Conservation (phyloP, 1,284 basidiomycete species). For the Moesziomyces sp. region DNA sequence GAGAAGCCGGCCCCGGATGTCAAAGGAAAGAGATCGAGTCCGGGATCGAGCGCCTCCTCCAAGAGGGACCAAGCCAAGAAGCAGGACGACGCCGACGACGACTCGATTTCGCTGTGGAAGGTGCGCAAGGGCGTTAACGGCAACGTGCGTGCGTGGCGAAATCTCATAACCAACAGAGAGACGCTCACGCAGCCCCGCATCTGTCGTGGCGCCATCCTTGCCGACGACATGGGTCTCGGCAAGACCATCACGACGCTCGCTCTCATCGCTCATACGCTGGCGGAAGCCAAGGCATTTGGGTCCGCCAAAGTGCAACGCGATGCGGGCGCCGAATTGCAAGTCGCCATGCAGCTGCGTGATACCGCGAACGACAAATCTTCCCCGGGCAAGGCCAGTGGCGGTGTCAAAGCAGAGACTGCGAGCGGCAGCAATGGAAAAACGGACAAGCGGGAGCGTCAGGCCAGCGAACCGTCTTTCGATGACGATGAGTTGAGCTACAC, state of each 20-base stretch:
- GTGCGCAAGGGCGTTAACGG: conserved; percentile 71
- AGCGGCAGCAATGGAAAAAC: background rate
- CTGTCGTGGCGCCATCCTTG: conserved; percentile 86
- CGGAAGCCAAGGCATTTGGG: conserved; percentile 78
- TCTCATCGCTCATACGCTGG: conserved; percentile 85
- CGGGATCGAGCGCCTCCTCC: background rate
- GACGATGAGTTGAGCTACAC: conserved; percentile 2
- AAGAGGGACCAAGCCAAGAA: conserved; percentile 4
- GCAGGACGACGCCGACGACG: conserved; percentile 21
- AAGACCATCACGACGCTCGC: conserved; percentile 95
- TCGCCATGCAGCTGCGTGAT: conserved; percentile 11
- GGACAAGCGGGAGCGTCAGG: conserved; percentile 5
- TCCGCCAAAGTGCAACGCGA: conserved; percentile 15
- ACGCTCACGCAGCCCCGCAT: conserved; percentile 74
- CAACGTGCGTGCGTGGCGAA: conserved; percentile 73
- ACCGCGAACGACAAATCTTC: conserved; percentile 1
- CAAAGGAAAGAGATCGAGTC: background rate
- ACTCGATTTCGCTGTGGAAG: conserved; percentile 82
- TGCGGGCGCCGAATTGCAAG: conserved; percentile 4
- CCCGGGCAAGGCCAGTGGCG: conserved; percentile 3
- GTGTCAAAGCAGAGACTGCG: conserved; percentile 7
- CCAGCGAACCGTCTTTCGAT: conserved; percentile 18
- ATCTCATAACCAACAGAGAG: conserved; percentile 86
- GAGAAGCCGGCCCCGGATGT: background rate
- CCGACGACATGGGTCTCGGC: conserved; percentile 84